phyloP scores from a whole-genome alignment of 495 filamentous ascomycete genomes.

The Daldinia childiae region DNA sequence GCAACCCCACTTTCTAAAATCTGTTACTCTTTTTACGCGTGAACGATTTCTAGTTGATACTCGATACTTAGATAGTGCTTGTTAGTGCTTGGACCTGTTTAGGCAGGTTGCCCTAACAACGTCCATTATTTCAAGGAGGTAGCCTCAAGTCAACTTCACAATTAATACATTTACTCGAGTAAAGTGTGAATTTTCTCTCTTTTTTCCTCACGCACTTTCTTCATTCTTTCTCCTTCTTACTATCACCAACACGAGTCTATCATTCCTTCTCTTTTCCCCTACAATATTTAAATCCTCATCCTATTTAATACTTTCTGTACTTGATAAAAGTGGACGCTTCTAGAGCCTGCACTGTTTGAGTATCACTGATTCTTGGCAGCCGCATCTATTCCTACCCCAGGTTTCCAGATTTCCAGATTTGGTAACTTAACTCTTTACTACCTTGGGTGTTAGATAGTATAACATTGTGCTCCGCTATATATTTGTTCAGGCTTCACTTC shows the following conservation, averaged over 20 bases:
- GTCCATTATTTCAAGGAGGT: conserved; percentile 12
- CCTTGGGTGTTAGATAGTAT: not conserved
- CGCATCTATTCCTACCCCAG: not conserved
- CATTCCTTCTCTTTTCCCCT: not conserved
- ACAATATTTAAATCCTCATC: not conserved
- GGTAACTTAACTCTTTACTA: not conserved
- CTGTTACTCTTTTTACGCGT: conserved; percentile 9
- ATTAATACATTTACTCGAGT: not conserved
- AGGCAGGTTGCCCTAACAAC: conserved; percentile 17
- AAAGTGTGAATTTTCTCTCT: not conserved
- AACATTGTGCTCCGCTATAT: not conserved
- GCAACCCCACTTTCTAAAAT: conserved; percentile 1
- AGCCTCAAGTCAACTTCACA: conserved; percentile 26
- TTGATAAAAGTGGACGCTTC: not conserved
- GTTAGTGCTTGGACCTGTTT: conserved; percentile 13
- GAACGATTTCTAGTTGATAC: conserved; percentile 21
- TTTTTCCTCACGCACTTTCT: not conserved
- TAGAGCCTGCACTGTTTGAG: not conserved
- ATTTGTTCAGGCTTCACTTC: not conserved
- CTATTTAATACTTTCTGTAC: not conserved
- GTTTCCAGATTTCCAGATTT: not conserved
- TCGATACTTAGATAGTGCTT: conserved; percentile 41
- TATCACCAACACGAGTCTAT: not conserved
- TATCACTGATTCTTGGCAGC: not conserved
- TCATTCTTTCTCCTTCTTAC: not conserved